These are phyloP conservation scores for Cucumis melo DNA, from an alignment of 306 rosid genomes.

Conservation along the genomic window DNA sequence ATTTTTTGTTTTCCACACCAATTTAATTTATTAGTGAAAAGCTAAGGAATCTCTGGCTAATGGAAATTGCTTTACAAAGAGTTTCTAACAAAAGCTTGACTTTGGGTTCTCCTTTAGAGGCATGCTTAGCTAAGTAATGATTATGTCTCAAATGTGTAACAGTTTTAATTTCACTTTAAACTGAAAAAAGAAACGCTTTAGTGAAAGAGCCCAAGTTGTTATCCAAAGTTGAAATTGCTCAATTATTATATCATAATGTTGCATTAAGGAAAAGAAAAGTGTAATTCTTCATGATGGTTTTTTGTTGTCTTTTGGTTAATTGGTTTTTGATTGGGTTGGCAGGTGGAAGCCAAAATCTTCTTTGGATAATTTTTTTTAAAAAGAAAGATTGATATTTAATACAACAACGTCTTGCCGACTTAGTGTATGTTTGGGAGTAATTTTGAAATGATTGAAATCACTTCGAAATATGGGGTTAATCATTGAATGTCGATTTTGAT, in stretches of 20 bases:
- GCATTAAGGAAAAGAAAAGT: not conserved
- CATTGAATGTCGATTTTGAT: no score
- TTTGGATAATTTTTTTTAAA: not conserved
- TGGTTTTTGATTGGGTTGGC: not conserved
- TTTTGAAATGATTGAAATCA: no score
- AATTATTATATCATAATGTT: slow-evolving; percentile 6
- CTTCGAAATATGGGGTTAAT: no score
- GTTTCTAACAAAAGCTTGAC: slow-evolving; percentile 4
- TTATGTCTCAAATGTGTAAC: not conserved
- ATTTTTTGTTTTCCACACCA: no score
- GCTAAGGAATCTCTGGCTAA: slow-evolving; percentile 1
- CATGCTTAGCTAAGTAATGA: slow-evolving; percentile 1
- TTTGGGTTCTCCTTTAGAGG: not conserved
- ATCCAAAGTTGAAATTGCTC: not conserved
- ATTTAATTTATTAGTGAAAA: not conserved
- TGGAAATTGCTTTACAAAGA: not conserved
- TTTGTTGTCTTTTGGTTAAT: not conserved
- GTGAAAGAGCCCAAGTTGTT: not conserved
- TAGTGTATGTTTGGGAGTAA: rapidly evolving
- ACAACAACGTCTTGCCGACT: no score
- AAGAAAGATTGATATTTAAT: no score
- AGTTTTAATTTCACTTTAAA: not conserved
- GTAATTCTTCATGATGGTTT: not conserved
- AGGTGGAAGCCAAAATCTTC: not conserved
- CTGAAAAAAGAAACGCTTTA: not conserved